Conservation (phyloP, 2,329 filamentous ascomycete genomes). For the Graphilbum sp. region DNA sequence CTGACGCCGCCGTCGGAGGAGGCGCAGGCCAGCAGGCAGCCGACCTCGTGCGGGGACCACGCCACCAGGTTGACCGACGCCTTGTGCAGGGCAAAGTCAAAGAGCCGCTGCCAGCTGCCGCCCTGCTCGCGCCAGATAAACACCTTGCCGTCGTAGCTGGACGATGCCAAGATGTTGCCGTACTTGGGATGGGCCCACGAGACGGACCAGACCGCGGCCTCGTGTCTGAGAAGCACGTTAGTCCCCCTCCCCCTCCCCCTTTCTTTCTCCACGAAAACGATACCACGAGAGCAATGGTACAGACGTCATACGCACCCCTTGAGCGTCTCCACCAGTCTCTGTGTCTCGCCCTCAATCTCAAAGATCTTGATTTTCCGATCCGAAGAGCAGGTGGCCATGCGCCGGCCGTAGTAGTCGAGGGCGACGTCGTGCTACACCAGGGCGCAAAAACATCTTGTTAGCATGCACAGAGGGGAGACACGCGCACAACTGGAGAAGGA, state of each 20-base stretch:
- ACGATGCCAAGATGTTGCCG: constrained; percentile 90
- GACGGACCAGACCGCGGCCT: constrained; percentile 95
- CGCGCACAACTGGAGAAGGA: not conserved
- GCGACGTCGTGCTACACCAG: constrained; percentile 95
- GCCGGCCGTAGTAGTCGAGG: constrained; percentile 93
- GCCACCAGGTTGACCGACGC: constrained; percentile 92
- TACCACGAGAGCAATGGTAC: too few relatives aligned
- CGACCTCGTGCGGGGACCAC: constrained; percentile 94
- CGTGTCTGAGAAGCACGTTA: constrained; percentile 46
- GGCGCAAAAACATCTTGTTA: not conserved
- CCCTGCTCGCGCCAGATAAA: constrained; percentile 92
- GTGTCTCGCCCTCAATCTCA: constrained; percentile 85
- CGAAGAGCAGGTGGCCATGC: constrained; percentile 91
- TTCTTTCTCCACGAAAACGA: not conserved
- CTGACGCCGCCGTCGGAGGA: constrained; percentile 87
- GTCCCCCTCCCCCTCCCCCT: not conserved
- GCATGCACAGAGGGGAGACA: not conserved
- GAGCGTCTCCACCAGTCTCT: constrained; percentile 79
- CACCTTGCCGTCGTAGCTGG: constrained; percentile 93
- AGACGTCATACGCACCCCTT: constrained; percentile 78
- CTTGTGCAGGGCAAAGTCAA: constrained; percentile 86
- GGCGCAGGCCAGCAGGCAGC: constrained; percentile 86
- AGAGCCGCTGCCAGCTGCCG: constrained; percentile 67
- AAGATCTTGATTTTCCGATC: constrained; percentile 99
- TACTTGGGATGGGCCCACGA: constrained; percentile 98